Evolutionary conservation across 1,139 yeast species (phyloP).

Genomic region (Ashbya aceris): DNA sequence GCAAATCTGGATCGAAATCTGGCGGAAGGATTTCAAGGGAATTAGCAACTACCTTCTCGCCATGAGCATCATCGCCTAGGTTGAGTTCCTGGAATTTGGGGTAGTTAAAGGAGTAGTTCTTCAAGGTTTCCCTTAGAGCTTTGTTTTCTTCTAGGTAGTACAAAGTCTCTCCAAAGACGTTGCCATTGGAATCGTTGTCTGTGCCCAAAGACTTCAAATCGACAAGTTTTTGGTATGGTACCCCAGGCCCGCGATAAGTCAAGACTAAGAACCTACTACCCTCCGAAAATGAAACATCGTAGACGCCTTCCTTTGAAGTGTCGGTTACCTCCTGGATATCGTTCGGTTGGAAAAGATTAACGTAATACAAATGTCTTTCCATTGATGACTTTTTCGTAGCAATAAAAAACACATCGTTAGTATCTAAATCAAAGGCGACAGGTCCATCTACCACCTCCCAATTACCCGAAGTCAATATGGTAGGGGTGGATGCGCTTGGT

Average conservation of each 20-base stretch:
- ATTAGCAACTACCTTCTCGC: conserved; percentile 39
- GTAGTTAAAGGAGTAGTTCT: conserved; percentile 41
- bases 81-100: conserved; percentile 40
- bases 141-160: conserved; percentile 42
- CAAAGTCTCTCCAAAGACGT: conserved; percentile 24
- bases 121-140: conserved; percentile 33
- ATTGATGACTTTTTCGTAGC: conserved; percentile 53
- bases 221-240: conserved; percentile 57
- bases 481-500: conserved; percentile 40
- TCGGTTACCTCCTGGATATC: conserved; percentile 45
- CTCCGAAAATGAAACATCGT: conserved; percentile 54
- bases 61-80: conserved; percentile 39
- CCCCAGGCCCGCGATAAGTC: conserved; percentile 53
- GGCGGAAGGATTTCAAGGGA: conserved; percentile 58
- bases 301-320: conserved; percentile 54
- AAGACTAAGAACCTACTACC: conserved; percentile 56
- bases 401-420: conserved; percentile 54
- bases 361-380: conserved; percentile 54
- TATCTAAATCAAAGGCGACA: conserved; percentile 46
- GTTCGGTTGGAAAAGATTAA: conserved; percentile 35
- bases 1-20: conserved; percentile 41
- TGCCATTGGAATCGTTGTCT: conserved; percentile 16
- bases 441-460: conserved; percentile 70
- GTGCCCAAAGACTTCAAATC: conserved; percentile 35
- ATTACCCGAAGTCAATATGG: conserved; percentile 46